Percentiles rank a stretch among this genome's conserved stretches.
Evolutionary conservation across 2,329 filamentous ascomycete species (phyloP).

Genomic region (Zasmidium angulare): DNA sequence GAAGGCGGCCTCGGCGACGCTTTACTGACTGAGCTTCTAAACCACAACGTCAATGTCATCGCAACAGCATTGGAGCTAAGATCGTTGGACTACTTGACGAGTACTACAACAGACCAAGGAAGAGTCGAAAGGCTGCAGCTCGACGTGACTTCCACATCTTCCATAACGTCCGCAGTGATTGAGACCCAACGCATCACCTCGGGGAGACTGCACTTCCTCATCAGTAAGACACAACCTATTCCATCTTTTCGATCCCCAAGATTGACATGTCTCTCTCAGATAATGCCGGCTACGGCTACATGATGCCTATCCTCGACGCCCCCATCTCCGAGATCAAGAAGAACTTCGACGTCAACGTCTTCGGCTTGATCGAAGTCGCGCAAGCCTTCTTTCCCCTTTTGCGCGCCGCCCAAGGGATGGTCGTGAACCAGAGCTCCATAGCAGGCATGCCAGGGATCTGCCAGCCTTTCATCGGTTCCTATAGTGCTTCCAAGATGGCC

Average conservation of each 20-base stretch:
- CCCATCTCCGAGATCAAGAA: slow-evolving; percentile 44
- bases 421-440: slow-evolving; percentile 42
- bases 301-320: slow-evolving; percentile 27
- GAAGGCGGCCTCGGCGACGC: slow-evolving; percentile 47
- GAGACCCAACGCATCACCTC: slow-evolving; percentile 30
- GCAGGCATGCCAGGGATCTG: slow-evolving; percentile 10
- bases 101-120: not conserved
- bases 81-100: not conserved
- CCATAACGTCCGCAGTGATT: slow-evolving; percentile 35
- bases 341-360: slow-evolving; percentile 52
- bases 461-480: slow-evolving; percentile 26
- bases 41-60: slow-evolving; percentile 46
- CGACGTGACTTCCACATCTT: slow-evolving; percentile 41
- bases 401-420: slow-evolving; percentile 31
- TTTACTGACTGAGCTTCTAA: slow-evolving; percentile 45
- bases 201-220: slow-evolving; percentile 45
- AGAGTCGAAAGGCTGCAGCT: slow-evolving; percentile 33
- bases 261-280: slow-evolving; percentile 21
- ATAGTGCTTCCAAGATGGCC: slow-evolving; percentile 31
- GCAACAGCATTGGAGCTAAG: slow-evolving; percentile 38
- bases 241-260: not conserved
- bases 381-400: slow-evolving; percentile 50
- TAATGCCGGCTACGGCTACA: slow-evolving; percentile 45
- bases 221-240: slow-evolving; percentile 28
- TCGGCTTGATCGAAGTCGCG: slow-evolving; percentile 38